phyloP scores from a whole-genome alignment of 768 basidiomycete species.

The Hypsizygus marmoreus region DNA sequence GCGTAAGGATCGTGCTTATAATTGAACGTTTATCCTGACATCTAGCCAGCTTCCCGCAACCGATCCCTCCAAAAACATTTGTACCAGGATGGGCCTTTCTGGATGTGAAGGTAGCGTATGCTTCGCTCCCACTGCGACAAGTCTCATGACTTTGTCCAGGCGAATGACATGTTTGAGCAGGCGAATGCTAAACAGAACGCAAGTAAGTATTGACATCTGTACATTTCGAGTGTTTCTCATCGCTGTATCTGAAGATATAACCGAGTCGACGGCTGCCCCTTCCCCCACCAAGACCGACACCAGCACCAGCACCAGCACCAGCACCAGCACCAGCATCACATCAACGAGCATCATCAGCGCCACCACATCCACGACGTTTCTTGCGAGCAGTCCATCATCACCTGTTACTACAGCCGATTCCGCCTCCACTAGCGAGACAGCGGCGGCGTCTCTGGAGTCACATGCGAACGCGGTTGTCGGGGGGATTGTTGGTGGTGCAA shows the following conservation, averaged over 20 bases:
- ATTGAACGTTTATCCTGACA: background rate
- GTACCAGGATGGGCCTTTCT: constrained; percentile 68
- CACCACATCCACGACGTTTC: constrained; percentile 13
- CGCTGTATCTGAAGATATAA: background rate
- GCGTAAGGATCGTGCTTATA: constrained; percentile 12
- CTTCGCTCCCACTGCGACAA: background rate
- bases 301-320: constrained; percentile 14
- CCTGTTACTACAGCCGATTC: constrained; percentile 8
- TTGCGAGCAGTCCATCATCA: constrained; percentile 18
- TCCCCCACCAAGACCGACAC: constrained; percentile 29
- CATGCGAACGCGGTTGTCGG: constrained; percentile 45
- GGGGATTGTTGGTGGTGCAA: constrained; percentile 44
- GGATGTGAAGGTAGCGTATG: constrained; percentile 42
- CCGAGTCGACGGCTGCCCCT: constrained; percentile 49
- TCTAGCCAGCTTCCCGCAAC: constrained; percentile 41
- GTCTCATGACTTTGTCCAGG: constrained; percentile 19
- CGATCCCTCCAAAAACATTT: constrained; percentile 48
- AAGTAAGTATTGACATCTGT: constrained; percentile 25
- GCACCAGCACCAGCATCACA: constrained; percentile 14
- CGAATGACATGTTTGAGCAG: constrained; percentile 39
- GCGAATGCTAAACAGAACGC: constrained; percentile 37
- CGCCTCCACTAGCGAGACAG: constrained; percentile 11
- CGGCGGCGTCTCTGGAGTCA: constrained; percentile 16
- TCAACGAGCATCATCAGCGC: constrained; percentile 11
- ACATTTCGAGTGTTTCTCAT: background rate